Evolutionary conservation across 768 basidiomycete species (phyloP).

Genomic region (Xanthoconium stramineum): DNA sequence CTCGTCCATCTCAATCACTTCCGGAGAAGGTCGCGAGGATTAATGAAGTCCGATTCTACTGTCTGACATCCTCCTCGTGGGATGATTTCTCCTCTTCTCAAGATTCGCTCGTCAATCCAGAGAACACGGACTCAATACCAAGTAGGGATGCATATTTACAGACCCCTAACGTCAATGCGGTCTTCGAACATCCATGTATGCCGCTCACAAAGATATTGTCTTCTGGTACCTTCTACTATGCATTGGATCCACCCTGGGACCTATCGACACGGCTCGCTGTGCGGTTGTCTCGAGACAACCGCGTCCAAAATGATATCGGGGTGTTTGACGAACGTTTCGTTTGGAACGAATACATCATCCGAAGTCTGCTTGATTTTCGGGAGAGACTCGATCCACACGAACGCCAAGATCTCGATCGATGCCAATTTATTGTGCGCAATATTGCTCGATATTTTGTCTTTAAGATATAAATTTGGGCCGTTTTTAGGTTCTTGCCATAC

Average conservation of each 20-base stretch:
- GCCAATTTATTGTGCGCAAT: constrained; percentile 76
- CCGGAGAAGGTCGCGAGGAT: constrained; percentile 78
- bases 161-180: constrained; percentile 38
- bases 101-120: constrained; percentile 56
- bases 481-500: constrained; percentile 78
- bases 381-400: constrained; percentile 69
- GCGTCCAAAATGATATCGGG: constrained; percentile 44
- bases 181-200: constrained; percentile 87
- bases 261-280: constrained; percentile 78
- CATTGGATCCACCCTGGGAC: constrained; percentile 82
- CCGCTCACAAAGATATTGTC: constrained; percentile 89
- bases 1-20: constrained; percentile 51
- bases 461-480: constrained; percentile 5
- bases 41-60: constrained; percentile 86
- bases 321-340: constrained; percentile 85
- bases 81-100: constrained; percentile 62
- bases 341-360: constrained; percentile 92
- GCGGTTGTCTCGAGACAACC: constrained; percentile 55
- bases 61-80: constrained; percentile 79
- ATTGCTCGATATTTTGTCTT: constrained; percentile 6
- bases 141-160: constrained; percentile 46
- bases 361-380: constrained; percentile 85
- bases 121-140: constrained; percentile 45
- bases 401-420: constrained; percentile 71
- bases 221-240: constrained; percentile 92